Evolutionary conservation across 73 alveolate genomes (phyloP).

Genomic region (Paramecium biaurelia): DNA sequence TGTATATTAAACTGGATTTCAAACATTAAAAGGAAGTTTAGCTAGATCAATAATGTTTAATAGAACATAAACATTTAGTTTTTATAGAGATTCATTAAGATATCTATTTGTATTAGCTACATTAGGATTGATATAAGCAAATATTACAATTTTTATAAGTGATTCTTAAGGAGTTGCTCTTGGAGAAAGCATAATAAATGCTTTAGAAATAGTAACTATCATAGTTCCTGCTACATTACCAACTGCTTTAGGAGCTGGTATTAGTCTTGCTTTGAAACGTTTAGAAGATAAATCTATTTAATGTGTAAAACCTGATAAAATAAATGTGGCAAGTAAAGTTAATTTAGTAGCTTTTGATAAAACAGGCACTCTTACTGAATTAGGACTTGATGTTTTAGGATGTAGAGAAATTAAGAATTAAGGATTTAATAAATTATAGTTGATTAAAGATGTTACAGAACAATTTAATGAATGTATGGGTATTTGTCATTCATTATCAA

Average conservation of each 20-base stretch:
- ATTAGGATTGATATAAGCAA: constrained; percentile 53
- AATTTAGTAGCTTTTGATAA: constrained; percentile 89
- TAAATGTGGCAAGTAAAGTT: constrained; percentile 90
- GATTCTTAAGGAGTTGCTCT: not conserved
- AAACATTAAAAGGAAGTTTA: constrained; percentile 76
- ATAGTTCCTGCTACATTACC: constrained; percentile 88
- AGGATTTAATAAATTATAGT: not conserved
- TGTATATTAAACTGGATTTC: constrained; percentile 75
- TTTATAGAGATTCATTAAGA: constrained; percentile 72
- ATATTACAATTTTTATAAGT: not conserved
- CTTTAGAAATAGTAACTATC: constrained; percentile 70
- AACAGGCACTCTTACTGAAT: constrained; percentile 98
- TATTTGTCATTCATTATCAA: constrained; percentile 89
- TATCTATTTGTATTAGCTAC: constrained; percentile 59
- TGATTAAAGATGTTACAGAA: not conserved
- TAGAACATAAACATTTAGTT: constrained; percentile 67
- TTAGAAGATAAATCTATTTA: constrained; percentile 72
- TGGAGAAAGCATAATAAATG: constrained; percentile 15
- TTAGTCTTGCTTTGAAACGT: constrained; percentile 72
- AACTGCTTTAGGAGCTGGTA: constrained; percentile 79
- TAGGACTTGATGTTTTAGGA: constrained; percentile 85
- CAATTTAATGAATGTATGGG: constrained; percentile 62
- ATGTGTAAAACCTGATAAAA: constrained; percentile 86
- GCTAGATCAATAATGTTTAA: constrained; percentile 76
- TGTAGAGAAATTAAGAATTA: not conserved